These are phyloP conservation scores for Coniferiporia sulphurascens DNA, from an alignment of 1,284 basidiomycete species.

Conservation along the genomic window DNA sequence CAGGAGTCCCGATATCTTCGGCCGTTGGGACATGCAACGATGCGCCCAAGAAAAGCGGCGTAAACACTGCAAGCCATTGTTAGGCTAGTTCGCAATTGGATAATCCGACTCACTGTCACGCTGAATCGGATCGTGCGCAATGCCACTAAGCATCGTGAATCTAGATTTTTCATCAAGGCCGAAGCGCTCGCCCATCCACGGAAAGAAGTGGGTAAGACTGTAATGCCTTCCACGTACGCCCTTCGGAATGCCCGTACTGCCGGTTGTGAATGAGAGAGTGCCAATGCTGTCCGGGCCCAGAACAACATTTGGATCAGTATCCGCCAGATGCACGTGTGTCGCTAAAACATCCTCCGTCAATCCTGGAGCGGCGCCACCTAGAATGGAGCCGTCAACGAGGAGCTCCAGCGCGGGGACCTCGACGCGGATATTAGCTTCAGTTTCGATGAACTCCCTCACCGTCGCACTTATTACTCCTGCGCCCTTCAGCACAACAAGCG, in stretches of 20 bases:
- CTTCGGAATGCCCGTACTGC: constrained; percentile 97
- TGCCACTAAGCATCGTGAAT: constrained; percentile 99
- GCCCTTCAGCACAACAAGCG: constrained; percentile 86
- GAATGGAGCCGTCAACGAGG: constrained; percentile 54
- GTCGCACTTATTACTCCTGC: constrained; percentile 80
- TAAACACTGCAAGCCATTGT: constrained; percentile 73
- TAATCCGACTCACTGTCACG: constrained; percentile 76
- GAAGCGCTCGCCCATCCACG: constrained; percentile 97
- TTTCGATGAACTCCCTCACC: constrained; percentile 82
- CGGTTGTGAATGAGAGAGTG: constrained; percentile 95
- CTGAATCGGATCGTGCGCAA: constrained; percentile 99
- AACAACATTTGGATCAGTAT: constrained; percentile 73
- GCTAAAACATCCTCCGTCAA: constrained; percentile 45
- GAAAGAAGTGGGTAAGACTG: constrained; percentile 98
- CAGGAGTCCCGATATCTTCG: constrained; percentile 97
- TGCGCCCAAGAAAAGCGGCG: constrained; percentile 96
- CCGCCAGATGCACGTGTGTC: constrained; percentile 48
- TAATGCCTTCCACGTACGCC: constrained; percentile 95
- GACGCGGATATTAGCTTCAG: constrained; percentile 83
- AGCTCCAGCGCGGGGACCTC: constrained; percentile 91
- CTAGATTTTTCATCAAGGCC: constrained; percentile 71
- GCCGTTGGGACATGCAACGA: constrained; percentile 94
- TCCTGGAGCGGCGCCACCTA: constrained; percentile 51
- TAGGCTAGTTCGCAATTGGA: constrained; percentile 3
- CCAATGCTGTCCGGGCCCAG: constrained; percentile 95